A percentile compares a stretch with the other conserved stretches of the same genome.
phyloP scores from a whole-genome alignment of 495 filamentous ascomycete species.

The Aspergillus bertholletiae region DNA sequence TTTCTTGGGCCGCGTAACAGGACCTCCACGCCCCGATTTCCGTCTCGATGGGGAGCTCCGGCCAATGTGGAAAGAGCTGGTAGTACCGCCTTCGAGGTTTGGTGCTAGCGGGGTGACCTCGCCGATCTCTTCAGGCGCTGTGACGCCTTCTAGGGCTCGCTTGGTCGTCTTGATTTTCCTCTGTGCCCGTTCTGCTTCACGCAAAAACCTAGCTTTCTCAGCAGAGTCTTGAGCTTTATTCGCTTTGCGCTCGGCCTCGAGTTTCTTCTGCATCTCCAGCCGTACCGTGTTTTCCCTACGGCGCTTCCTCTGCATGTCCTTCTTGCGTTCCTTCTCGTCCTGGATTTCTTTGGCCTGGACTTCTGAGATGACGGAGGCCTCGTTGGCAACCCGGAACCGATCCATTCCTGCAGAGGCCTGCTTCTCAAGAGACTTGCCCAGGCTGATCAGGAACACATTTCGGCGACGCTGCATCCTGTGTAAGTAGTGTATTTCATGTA shows the following conservation, averaged over 20 bases:
- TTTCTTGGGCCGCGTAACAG: slow-evolving; percentile 66
- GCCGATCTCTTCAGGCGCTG: slow-evolving; percentile 73
- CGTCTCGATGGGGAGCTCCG: slow-evolving; percentile 61
- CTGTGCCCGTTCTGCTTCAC: slow-evolving; percentile 78
- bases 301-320: slow-evolving; percentile 97
- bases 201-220: slow-evolving; percentile 71
- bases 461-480: slow-evolving; percentile 50
- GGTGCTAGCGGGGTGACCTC: slow-evolving; percentile 72
- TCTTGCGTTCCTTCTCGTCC: slow-evolving; percentile 98
- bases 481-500: slow-evolving; percentile 7
- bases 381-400: slow-evolving; percentile 52
- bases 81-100: slow-evolving; percentile 83
- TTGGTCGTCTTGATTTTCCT: slow-evolving; percentile 86
- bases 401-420: slow-evolving; percentile 52
- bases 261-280: slow-evolving; percentile 78
- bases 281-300: slow-evolving; percentile 95
- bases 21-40: slow-evolving; percentile 61
- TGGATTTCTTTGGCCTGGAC: slow-evolving; percentile 86
- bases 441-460: slow-evolving; percentile 42
- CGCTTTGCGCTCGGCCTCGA: slow-evolving; percentile 73
- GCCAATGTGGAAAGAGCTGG: slow-evolving; percentile 76
- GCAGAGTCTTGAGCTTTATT: slow-evolving; percentile 70
- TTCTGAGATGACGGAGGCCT: slow-evolving; percentile 71
- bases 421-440: slow-evolving; percentile 49
- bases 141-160: slow-evolving; percentile 77